These are phyloP conservation scores for Penicillium canariense DNA, from an alignment of 495 filamentous ascomycete species.

Conservation along the genomic window DNA sequence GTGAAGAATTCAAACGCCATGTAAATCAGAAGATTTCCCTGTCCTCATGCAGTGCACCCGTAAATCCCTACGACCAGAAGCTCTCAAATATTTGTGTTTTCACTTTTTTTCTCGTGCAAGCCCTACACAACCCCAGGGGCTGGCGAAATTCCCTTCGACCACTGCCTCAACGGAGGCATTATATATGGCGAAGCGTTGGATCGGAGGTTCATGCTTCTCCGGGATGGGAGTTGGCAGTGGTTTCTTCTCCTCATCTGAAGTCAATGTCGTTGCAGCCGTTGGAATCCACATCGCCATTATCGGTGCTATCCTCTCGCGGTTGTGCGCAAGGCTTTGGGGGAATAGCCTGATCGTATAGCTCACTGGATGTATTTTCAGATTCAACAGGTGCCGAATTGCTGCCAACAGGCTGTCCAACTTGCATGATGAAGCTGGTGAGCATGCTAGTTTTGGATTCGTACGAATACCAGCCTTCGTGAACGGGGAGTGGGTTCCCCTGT, in stretches of 20 bases:
- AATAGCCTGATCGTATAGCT: neutral
- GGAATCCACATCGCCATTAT: neutral
- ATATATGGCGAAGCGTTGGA: too few relatives aligned
- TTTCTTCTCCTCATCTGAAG: neutral
- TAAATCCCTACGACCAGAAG: neutral
- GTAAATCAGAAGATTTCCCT: too few relatives aligned
- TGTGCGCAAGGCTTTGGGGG: neutral
- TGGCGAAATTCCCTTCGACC: neutral
- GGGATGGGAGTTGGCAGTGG: neutral
- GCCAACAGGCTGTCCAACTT: neutral
- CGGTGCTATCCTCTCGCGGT: neutral
- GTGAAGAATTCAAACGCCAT: neutral
- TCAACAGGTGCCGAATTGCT: neutral
- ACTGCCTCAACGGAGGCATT: too few relatives aligned
- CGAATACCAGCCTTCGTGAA: constrained; percentile 35
- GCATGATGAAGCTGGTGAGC: constrained; percentile 24
- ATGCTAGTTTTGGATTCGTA: constrained; percentile 20
- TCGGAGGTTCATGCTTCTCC: too few relatives aligned
- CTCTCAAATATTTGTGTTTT: neutral
- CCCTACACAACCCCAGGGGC: neutral
- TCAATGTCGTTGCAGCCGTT: neutral
- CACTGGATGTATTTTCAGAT: neutral
- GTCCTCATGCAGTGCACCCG: neutral
- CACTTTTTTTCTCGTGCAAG: neutral
- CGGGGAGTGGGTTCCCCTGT: constrained; percentile 27